Conservation (phyloP, 2,329 filamentous ascomycete species). For the Fonsecaea pugnacius region DNA sequence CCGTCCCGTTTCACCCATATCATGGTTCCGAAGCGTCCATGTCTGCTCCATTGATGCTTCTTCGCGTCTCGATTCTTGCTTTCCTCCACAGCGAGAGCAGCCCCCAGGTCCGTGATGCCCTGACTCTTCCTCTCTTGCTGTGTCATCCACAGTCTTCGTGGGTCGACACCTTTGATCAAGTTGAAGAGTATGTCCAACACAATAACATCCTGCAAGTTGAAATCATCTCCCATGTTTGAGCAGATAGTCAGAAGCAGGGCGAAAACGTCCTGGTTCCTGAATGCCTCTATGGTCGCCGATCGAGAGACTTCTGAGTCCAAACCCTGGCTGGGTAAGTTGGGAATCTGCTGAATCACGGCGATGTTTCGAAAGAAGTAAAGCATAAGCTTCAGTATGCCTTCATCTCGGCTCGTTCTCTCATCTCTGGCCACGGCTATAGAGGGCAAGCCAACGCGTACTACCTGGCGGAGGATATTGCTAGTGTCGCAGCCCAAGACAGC, state of each 20-base stretch:
- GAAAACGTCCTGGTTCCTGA: constrained; percentile 88
- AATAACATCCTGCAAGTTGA: constrained; percentile 84
- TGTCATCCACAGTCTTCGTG: constrained; percentile 82
- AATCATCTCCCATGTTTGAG: constrained; percentile 93
- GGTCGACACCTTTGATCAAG: constrained; percentile 84
- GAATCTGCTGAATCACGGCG: constrained; percentile 77
- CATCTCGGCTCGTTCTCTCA: constrained; percentile 78
- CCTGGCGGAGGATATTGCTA: constrained; percentile 75
- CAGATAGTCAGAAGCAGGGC: constrained; percentile 81
- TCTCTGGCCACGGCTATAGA: constrained; percentile 78
- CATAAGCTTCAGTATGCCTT: constrained; percentile 88
- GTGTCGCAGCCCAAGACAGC: constrained; percentile 82
- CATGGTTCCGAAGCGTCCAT: constrained; percentile 96
- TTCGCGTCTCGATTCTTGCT: constrained; percentile 79
- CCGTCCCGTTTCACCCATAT: constrained; percentile 91
- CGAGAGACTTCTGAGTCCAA: constrained; percentile 88
- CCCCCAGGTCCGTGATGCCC: constrained; percentile 73
- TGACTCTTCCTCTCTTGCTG: constrained; percentile 71
- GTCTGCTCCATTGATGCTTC: constrained; percentile 78
- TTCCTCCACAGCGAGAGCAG: constrained; percentile 78
- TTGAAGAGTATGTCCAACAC: constrained; percentile 92
- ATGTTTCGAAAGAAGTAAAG: constrained; percentile 90
- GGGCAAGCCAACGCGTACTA: constrained; percentile 79
- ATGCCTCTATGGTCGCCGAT: constrained; percentile 84
- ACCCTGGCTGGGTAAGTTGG: constrained; percentile 75